Evolutionary conservation across 805 yeast species (phyloP), one percentile per base, ranked within the genome.

Genomic region (Wickerhamiella musiphila): DNA sequence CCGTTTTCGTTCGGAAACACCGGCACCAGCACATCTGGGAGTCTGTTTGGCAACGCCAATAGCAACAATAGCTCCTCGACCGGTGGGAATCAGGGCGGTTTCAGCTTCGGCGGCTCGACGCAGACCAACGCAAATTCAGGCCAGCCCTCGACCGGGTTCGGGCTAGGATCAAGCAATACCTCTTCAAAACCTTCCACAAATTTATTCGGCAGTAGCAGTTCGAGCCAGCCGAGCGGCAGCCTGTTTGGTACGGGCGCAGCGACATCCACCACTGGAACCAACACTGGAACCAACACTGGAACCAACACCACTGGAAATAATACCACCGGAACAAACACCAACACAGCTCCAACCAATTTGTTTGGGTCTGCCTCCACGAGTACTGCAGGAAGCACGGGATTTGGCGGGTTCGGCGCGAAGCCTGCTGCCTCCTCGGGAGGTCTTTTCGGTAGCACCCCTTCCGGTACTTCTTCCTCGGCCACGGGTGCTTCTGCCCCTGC

Each of bases 391-490:
- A 18, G 20, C 26, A 21, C 10, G 23, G 11, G 17, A 12, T 10
- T 17, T 24, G 36, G 37, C 10, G 28, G 29, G 11, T 32, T 45
- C 36, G 52, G 49, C 6, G 41, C 44, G 18, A 26, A 27, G 10
- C n/a, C 29, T 18, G 30, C 18, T 12, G 34, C 15, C n/a, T 6
- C 28, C 10, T 26, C 29, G 4, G 29, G 29, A 6, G 29, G 29
- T 17, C 29, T 26, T 6, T 26, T 26, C 10, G 29, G 29, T 15
- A n/a, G 13, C n/a, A 5, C 31, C 3, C 16, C 35, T 17, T 4
- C 16, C 13, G 9, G 17, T 10, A 16, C 34, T 9, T 8, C 25
- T 30, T 10, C 33, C 24, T 14, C 35, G 5, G 22, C 24, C 18
- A 27, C 33, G 8, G 12, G 36, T 16, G 37, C 20, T 17, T 31